Evolutionary conservation across 2,329 filamentous ascomycete species (phyloP), one percentile per base, ranked within the genome.

Genomic region (Ceratocystis huliohia): DNA sequence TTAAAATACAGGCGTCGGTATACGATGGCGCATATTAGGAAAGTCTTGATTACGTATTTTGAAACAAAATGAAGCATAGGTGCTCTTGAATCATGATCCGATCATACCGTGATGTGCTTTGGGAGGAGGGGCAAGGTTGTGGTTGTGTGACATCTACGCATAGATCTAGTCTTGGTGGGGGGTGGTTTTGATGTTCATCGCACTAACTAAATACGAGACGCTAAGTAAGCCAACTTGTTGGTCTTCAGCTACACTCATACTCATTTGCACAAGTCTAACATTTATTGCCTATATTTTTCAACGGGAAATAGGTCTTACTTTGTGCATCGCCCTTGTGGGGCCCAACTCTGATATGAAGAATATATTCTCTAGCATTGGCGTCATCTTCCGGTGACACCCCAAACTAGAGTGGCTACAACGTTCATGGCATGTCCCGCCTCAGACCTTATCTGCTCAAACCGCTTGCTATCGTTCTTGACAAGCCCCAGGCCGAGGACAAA

Each of bases 381-480:
- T 84, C 69, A 82, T 89, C 73, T 88, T 88, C 76, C 3, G 85
- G 88, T 73, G 86, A 89, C 74, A 77, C 85, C 65, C 80, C 79
- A 67, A 86, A 84, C 75, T 80, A 82, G 73, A 86, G 89, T 74
- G 86, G 87, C 73, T 84, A 87, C 71, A 75, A 80, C 1, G 76
- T 81, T 62, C 80, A 83, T 69, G 75, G 77, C 20, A 79, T 89
- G 44, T 71, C 84, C 37, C 89, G 89, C 75, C 77, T 75, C 22
- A 84, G 80, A 67, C 81, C 77, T 46, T 76, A 77, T 67, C 76
- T 83, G 17, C 79, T 77, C 17, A 73, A 72, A 64, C 76, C 78
- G 10, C 71, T 83, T 57, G 69, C 73, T 57, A 75, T 83, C 70
- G 74, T 75, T 7, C 76, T 82, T 20, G 74, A 78, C 25, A 77